These are phyloP conservation scores for Brassica napus DNA, from an alignment of 345 rosid species.

Conservation along the genomic window DNA sequence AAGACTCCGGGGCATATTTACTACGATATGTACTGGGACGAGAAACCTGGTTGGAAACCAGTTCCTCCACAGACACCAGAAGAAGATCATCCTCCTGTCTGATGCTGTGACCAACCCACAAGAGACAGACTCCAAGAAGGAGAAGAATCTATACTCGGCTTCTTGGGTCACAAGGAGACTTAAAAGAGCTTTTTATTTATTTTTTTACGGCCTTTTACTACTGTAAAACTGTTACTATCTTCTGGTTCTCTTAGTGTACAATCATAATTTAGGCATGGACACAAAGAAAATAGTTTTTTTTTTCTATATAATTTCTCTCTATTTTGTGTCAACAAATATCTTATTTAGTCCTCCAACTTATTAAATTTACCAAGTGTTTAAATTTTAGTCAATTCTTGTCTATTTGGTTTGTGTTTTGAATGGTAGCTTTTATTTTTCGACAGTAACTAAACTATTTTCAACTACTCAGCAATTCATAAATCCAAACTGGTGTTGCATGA, in stretches of 20 bases:
- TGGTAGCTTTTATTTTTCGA: not conserved
- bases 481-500: no score
- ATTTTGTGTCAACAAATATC: not conserved
- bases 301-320: not conserved
- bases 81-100: constrained; percentile 73
- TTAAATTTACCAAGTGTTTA: not conserved
- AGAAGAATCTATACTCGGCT: constrained; percentile 6
- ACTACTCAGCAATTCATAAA: no score
- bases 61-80: constrained; percentile 55
- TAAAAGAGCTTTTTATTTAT: constrained; percentile 7
- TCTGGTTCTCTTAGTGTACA: not conserved
- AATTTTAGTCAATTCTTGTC: not conserved
- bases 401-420: not conserved
- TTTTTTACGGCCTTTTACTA: constrained; percentile 14
- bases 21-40: constrained; percentile 87
- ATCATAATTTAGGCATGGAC: constrained; percentile 11
- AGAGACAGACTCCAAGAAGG: constrained; percentile 7
- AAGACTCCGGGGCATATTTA: constrained; percentile 68
- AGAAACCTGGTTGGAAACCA: constrained; percentile 78
- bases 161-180: constrained; percentile 21
- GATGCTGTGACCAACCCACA: constrained; percentile 19
- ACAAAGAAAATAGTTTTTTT: constrained; percentile 3
- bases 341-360: not conserved
- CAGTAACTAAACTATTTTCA: no score
- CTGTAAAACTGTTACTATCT: no score